Evolutionary conservation across 257 asterid species (phyloP).

Genomic region (Handroanthus guayacan): DNA sequence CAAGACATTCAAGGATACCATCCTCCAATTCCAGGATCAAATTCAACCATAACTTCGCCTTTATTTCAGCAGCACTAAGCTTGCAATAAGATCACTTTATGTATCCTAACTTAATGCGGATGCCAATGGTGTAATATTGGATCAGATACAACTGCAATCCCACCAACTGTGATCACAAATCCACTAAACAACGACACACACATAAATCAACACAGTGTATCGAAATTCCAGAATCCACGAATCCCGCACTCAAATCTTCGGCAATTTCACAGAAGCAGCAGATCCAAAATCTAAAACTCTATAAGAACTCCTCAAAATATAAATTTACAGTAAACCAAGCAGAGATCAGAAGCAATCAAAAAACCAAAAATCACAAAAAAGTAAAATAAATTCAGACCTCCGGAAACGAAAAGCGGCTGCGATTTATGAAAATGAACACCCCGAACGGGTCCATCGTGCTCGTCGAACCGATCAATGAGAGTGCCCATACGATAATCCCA

Average conservation of each 20-base stretch:
- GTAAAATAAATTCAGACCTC: slow-evolving; percentile 56
- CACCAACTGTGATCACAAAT: slow-evolving; percentile 14
- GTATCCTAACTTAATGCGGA: background rate
- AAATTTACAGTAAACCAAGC: slow-evolving; percentile 14
- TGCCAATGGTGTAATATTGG: slow-evolving; percentile 1
- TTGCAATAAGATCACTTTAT: background rate
- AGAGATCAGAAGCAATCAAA: slow-evolving; percentile 36
- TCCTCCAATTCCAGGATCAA: slow-evolving; percentile 21
- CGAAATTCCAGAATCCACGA: slow-evolving; percentile 16
- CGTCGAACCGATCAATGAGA: slow-evolving; percentile 90
- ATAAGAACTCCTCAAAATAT: background rate
- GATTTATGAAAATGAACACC: slow-evolving; percentile 90
- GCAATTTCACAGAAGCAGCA: slow-evolving; percentile 28
- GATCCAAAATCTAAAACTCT: slow-evolving; percentile 39
- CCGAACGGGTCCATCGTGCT: slow-evolving; percentile 95
- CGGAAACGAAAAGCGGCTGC: slow-evolving; percentile 93
- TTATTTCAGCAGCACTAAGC: slow-evolving; percentile 6
- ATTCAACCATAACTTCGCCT: background rate
- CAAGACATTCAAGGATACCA: background rate
- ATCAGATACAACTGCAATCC: slow-evolving; percentile 23
- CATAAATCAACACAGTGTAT: slow-evolving; percentile 11
- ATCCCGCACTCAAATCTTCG: slow-evolving; percentile 24
- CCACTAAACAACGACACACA: slow-evolving; percentile 24
- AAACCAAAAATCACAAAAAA: background rate
- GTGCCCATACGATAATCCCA: slow-evolving; percentile 99